Base-by-base conservation (phyloP, 108 stramenopile species). In the Cyclotella sp. region DNA sequence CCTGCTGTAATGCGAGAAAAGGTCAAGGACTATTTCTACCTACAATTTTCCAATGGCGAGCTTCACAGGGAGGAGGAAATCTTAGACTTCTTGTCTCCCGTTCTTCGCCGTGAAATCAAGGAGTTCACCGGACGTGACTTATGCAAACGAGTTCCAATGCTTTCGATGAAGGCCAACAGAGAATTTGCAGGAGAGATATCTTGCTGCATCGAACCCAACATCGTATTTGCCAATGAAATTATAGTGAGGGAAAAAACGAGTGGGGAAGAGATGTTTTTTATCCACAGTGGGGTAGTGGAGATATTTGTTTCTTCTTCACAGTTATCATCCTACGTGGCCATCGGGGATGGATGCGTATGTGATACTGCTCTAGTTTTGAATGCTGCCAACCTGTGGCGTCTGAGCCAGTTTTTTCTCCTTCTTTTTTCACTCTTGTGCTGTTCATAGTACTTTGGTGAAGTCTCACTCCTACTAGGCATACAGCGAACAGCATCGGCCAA, bases 181-280 rank as follows among this genome's bases (percentile, higher is more conserved):
- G 79, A 81, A 46, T 89, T 89, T 75, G 80, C 85, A 22, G 69
- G 66, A 44, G 83, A 80, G 18, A 73, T 89, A 16, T 81, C 86
- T 0, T 83, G 72, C 24, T 62, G 70, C 28, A 78, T 89, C 27
- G 81, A 80, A 49, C 85, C 88, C 40, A 74, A 67, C 21, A 86
- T 89, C 9, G 83, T 85, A 19, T 87, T 89, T 63, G 73, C 83
- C 24, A 78, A 87, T 57, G 89, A 89, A 51, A 58, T 78, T 14
- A 85, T 89, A 26, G 57, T 87, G 57, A 70, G 79, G 22, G 87
- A 89, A 62, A 59, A 71, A 18, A 86, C 89, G 24, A 82, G 83
- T 3, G 89, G 89, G 16, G 87, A 87, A 42, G 81, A 82, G n/a
- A 84, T 89, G 76, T 89, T 70, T 62, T 89, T 87, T 66, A 89